phyloP scores from a whole-genome alignment of 176 grass and related monocot species.

The Oropetium thomaeum region DNA sequence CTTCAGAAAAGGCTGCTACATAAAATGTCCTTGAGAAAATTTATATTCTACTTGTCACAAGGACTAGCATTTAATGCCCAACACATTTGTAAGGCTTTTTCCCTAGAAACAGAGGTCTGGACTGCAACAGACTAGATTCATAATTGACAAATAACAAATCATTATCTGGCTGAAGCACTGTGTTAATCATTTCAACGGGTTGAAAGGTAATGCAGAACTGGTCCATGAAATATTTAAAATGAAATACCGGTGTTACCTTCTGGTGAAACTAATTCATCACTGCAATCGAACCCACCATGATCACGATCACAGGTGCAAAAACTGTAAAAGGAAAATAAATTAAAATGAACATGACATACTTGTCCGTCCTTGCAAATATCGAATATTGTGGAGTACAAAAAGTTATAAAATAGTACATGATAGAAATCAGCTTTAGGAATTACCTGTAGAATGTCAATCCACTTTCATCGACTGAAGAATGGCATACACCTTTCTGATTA shows the following conservation, averaged over 20 bases:
- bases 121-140: slow-evolving; percentile 4
- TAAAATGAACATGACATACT: background rate
- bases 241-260: slow-evolving; percentile 56
- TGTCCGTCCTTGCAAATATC: slow-evolving; percentile 1
- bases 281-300: slow-evolving; percentile 99
- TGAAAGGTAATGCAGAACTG: background rate
- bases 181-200: background rate
- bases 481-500: slow-evolving; percentile 73
- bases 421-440: slow-evolving; percentile 15
- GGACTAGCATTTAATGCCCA: background rate
- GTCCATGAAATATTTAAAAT: background rate
- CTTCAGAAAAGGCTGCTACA: background rate
- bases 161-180: slow-evolving; percentile 4
- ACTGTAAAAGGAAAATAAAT: slow-evolving; percentile 48
- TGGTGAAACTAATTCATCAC: slow-evolving; percentile 70
- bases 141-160: slow-evolving; percentile 4
- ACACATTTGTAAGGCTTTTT: slow-evolving; percentile 13
- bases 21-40: background rate
- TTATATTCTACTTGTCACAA: background rate
- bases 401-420: slow-evolving; percentile 1
- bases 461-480: slow-evolving; percentile 79
- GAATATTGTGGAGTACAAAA: slow-evolving; percentile 4
- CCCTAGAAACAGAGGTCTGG: background rate
- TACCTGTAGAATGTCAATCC: slow-evolving; percentile 93
- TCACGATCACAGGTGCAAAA: slow-evolving; percentile 91